These are phyloP conservation scores for Neofusicoccum sp. DNA, from an alignment of 2,329 filamentous ascomycete genomes.

Conservation along the genomic window DNA sequence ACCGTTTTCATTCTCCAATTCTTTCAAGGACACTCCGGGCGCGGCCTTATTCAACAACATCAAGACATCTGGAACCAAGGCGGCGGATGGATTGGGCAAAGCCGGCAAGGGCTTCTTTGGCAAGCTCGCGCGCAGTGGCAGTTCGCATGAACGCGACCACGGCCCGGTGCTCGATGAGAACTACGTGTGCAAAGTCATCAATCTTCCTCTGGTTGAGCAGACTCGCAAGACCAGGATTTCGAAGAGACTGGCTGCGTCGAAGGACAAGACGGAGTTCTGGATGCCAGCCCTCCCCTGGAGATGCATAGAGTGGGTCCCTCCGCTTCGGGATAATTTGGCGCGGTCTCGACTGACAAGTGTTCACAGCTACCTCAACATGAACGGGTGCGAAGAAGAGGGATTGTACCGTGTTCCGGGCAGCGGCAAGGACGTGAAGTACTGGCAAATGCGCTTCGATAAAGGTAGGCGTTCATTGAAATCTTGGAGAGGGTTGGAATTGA, in stretches of 20 bases:
- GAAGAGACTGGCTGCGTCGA: constrained; percentile 81
- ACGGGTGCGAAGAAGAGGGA: constrained; percentile 90
- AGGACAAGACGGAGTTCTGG: constrained; percentile 98
- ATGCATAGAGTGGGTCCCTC: constrained; percentile 73
- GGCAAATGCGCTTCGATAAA: constrained; percentile 88
- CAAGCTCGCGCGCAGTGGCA: constrained; percentile 71
- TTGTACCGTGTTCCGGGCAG: constrained; percentile 91
- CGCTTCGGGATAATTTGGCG: neutral
- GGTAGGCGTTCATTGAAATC: constrained; percentile 52
- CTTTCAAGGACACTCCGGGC: constrained; percentile 63
- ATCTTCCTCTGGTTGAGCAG: constrained; percentile 83
- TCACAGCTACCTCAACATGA: constrained; percentile 81
- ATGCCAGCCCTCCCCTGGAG: constrained; percentile 96
- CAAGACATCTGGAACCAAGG: constrained; percentile 71
- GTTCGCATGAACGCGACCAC: constrained; percentile 68
- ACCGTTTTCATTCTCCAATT: constrained; percentile 44
- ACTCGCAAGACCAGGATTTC: constrained; percentile 90
- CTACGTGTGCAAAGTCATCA: constrained; percentile 83
- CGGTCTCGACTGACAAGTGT: constrained; percentile 2
- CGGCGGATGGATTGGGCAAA: constrained; percentile 68
- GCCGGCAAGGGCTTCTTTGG: constrained; percentile 82
- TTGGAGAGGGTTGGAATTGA: neutral
- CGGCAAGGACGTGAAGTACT: constrained; percentile 87
- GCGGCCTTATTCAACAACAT: constrained; percentile 71
- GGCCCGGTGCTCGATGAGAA: constrained; percentile 69